phyloP scores from a whole-genome alignment of 768 basidiomycete species.

The Tylopilus plumbeoviolaceoides region DNA sequence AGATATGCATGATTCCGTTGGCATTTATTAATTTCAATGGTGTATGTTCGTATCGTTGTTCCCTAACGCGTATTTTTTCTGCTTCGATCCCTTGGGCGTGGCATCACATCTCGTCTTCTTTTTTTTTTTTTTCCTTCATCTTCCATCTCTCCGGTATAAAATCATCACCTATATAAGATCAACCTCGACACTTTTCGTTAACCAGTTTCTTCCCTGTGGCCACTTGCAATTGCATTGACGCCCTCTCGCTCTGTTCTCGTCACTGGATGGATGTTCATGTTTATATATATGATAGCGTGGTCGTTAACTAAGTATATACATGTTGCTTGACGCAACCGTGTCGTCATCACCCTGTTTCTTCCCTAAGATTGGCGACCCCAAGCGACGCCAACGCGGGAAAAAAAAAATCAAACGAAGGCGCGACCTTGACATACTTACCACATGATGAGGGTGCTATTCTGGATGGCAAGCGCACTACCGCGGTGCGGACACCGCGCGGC shows the following conservation, averaged over 20 bases:
- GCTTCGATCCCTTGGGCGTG: slow-evolving; percentile 14
- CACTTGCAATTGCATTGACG: too few species aligned
- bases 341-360: not conserved
- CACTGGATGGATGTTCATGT: slow-evolving; percentile 1
- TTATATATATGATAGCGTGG: slow-evolving; percentile 19
- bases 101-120: not conserved
- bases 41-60: slow-evolving; percentile 13
- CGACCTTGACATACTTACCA: not conserved
- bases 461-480: not conserved
- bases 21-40: slow-evolving; percentile 23
- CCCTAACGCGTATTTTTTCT: not conserved
- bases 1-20: slow-evolving; percentile 22
- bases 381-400: not conserved
- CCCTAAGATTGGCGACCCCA: not conserved
- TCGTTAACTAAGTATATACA: slow-evolving; percentile 16
- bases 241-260: not conserved
- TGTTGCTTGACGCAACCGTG: slow-evolving; percentile 27
- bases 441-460: not conserved
- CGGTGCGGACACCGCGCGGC: slow-evolving; percentile 49
- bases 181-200: slow-evolving; percentile 1
- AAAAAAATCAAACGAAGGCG: not conserved
- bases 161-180: slow-evolving; percentile 12
- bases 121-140: not conserved
- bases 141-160: slow-evolving; percentile 14
- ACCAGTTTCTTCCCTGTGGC: not conserved